phyloP scores from a whole-genome alignment of 2,329 filamentous ascomycete genomes.

The Cryphonectria naterciae region DNA sequence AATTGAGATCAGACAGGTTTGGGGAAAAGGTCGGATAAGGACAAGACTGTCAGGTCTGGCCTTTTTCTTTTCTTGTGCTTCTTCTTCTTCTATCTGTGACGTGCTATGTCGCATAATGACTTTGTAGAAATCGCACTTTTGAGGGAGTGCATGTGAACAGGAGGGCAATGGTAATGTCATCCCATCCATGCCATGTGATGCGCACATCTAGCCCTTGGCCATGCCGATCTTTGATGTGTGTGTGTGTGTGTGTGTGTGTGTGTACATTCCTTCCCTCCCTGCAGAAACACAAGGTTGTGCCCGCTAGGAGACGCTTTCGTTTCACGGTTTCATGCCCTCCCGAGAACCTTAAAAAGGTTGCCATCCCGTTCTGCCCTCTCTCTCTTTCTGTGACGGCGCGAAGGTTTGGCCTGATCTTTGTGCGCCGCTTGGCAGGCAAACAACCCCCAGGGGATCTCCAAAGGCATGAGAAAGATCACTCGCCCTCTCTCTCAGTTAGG shows the following conservation, averaged over 20 bases:
- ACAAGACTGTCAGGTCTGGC: not conserved
- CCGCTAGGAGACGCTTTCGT: not conserved
- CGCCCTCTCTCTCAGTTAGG: no score
- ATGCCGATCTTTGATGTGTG: not conserved
- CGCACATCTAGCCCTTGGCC: not conserved
- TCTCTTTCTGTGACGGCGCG: constrained; percentile 17
- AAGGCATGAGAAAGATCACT: not conserved
- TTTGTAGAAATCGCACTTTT: not conserved
- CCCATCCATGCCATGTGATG: not conserved
- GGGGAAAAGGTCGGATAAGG: not conserved
- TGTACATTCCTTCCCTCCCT: not conserved
- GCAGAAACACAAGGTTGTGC: not conserved
- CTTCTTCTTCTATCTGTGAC: not conserved
- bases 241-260: not conserved
- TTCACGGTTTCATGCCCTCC: constrained; percentile 5
- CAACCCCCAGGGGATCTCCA: not conserved
- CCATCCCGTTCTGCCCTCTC: not conserved
- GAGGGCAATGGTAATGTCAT: not conserved
- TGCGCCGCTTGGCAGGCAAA: constrained; percentile 16
- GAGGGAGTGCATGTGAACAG: not conserved
- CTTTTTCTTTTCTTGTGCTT: not conserved
- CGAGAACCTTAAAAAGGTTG: not conserved
- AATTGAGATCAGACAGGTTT: not conserved
- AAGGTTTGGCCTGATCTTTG: constrained; percentile 25
- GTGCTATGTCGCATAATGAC: not conserved